Conservation (phyloP, 768 basidiomycete species). For the Sistotremastrum niveocremeum region DNA sequence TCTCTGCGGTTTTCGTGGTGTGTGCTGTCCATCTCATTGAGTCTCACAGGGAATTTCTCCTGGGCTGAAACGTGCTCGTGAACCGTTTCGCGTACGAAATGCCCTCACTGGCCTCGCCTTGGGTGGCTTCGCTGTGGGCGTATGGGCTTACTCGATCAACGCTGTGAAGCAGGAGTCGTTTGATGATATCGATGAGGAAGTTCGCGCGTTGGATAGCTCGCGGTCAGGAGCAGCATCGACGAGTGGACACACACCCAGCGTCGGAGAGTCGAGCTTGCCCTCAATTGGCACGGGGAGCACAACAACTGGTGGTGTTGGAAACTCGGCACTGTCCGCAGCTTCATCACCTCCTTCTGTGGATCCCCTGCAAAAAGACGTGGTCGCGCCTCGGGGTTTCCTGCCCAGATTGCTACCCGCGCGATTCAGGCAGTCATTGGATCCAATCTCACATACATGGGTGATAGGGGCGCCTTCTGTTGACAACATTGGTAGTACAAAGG, state of each 20-base stretch:
- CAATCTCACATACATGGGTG: conserved; percentile 46
- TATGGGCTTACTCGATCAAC: conserved; percentile 87
- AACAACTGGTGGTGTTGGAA: background rate
- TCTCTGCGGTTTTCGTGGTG: too few species aligned
- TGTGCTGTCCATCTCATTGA: too few species aligned
- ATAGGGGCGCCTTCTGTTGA: conserved; percentile 67
- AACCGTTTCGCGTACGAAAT: conserved; percentile 71
- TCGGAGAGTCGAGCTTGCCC: background rate
- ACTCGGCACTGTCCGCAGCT: background rate
- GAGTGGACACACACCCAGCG: conserved; percentile 20
- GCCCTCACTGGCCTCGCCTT: conserved; percentile 62
- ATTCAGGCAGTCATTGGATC: conserved; percentile 44
- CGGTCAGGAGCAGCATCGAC: conserved; percentile 16
- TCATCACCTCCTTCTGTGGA: background rate
- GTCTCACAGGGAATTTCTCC: conserved; percentile 60
- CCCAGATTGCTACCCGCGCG: conserved; percentile 1
- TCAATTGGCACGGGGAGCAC: conserved; percentile 1
- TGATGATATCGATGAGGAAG: conserved; percentile 74
- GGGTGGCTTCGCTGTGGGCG: conserved; percentile 59
- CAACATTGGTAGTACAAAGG: conserved; percentile 35
- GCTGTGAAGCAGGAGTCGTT: conserved; percentile 93
- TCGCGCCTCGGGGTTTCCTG: background rate
- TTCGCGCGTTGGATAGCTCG: conserved; percentile 34
- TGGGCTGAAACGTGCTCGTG: conserved; percentile 76
- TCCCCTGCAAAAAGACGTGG: background rate